These are phyloP conservation scores for Sordariomycetes sp. DNA, from an alignment of 2,329 filamentous ascomycete species.

Conservation along the genomic window DNA sequence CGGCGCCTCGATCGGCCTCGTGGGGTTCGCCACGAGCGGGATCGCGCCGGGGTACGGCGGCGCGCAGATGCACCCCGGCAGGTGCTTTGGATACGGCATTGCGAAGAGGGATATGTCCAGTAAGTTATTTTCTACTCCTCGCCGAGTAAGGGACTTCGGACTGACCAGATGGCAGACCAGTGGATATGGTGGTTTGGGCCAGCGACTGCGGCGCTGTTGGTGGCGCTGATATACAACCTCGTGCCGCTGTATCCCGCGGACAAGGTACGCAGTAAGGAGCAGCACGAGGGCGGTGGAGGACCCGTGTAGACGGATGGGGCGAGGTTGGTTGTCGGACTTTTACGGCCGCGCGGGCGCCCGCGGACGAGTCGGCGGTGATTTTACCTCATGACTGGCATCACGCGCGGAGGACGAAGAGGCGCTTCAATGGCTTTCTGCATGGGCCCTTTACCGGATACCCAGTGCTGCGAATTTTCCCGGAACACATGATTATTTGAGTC, in stretches of 20 bases:
- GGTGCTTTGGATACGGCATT: constrained; percentile 31
- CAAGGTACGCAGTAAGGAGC: no score
- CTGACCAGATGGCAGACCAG: constrained; percentile 14
- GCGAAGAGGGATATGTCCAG: constrained; percentile 15
- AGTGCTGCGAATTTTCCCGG: no score
- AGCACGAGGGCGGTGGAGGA: no score
- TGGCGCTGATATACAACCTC: constrained; percentile 15
- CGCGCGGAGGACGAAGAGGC: no score
- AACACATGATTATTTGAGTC: no score
- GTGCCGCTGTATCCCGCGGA: neutral
- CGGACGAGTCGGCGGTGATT: no score
- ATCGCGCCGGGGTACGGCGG: constrained; percentile 28
- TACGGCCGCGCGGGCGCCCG: no score
- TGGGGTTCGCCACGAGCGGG: constrained; percentile 24
- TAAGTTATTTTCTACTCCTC: constrained; percentile 3
- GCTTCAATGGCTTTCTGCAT: no score
- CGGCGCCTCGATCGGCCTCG: constrained; percentile 24
- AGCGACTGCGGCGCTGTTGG: constrained; percentile 15
- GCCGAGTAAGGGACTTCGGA: neutral
- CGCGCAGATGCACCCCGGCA: constrained; percentile 30
- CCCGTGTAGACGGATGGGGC: no score
- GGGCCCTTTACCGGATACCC: no score
- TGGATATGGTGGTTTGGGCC: constrained; percentile 27
- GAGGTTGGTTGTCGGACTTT: no score
- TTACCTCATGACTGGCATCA: no score